Evolutionary conservation across 768 basidiomycete species (phyloP), one percentile per base, ranked within the genome.

Genomic region (Leccinum variicolor): DNA sequence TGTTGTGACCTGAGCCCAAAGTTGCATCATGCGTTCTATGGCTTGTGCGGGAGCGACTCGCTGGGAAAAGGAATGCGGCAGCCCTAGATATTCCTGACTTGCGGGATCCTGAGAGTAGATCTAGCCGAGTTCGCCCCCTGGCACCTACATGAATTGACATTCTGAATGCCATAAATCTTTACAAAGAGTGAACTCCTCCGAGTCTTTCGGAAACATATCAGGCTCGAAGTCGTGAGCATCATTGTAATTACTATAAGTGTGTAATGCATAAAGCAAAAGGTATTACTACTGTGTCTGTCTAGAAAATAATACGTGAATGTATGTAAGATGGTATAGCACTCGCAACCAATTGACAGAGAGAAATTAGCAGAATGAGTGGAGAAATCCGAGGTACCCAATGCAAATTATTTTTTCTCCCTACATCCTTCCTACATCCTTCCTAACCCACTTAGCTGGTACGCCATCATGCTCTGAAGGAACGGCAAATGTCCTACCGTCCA

Each of bases 361-460:
- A 41, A 41, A 41, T 34, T 11, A 34, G 14, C 33, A 3, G 33
- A 6, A 34, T 34, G 2, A 51, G 21, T n/a, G 23, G 21, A 33
- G 10, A 34, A 15, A 19, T 8, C 2, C n/a, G 4, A 6, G 29
- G 29, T 10, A 21, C n/a, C 23, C 43, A 41, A 52, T 39, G 25
- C 11, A 9, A 36, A 17, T 19, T 1, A 41, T 41, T 1, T 4
- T 47, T 34, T 15, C 8, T 17, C 9, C 6, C 3, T 6, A 39
- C 34, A 6, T n/a, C 10, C 25, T 9, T 21, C 48, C 54, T 56
- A 71, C 23, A 54, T 62, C 55, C 61, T 59, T n/a, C 62, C 52
- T 26, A 66, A 52, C 36, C 69, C 71, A 59, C 64, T 66, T 14
- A 69, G 5, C 3, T 58, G 55, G 66, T 61, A 69, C 19, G 41